Evolutionary conservation across 2,329 filamentous ascomycete species (phyloP).

Genomic region (Clonostachys solani): DNA sequence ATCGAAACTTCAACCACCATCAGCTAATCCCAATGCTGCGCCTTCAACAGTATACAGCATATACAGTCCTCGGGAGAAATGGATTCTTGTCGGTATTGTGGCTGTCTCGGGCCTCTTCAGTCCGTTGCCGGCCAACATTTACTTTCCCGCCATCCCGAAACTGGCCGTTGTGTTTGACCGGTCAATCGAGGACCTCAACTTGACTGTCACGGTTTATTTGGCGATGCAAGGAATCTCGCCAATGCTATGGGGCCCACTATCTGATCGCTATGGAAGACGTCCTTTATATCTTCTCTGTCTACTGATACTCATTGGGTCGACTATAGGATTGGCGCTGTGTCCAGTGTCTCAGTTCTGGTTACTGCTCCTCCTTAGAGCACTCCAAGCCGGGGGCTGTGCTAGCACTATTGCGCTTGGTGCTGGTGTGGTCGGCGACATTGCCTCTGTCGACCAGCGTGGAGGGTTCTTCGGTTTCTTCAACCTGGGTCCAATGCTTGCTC

Average conservation of each 20-base stretch:
- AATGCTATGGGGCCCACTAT: conserved; percentile 27
- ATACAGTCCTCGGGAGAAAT: conserved; percentile 7
- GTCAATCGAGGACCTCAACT: conserved; percentile 21
- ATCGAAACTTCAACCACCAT: too few relatives aligned
- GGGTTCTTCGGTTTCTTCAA: conserved; percentile 26
- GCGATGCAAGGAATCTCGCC: conserved; percentile 22
- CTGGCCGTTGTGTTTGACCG: conserved; percentile 16
- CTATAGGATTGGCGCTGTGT: conserved; percentile 23
- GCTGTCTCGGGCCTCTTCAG: conserved; percentile 10
- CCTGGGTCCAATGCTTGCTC: conserved; percentile 31
- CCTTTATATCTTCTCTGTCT: conserved; percentile 21
- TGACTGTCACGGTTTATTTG: conserved; percentile 23
- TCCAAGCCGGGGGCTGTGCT: conserved; percentile 24
- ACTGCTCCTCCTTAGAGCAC: conserved; percentile 18
- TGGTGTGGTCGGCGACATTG: conserved; percentile 24
- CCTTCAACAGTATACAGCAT: conserved; percentile 1
- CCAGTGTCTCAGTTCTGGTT: conserved; percentile 22
- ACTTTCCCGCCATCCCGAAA: conserved; percentile 22
- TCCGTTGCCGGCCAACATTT: conserved; percentile 25
- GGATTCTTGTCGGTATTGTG: conserved; percentile 7
- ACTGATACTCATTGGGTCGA: conserved; percentile 19
- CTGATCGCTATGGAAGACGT: conserved; percentile 22
- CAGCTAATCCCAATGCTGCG: too few relatives aligned
- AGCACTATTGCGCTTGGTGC: conserved; percentile 26
- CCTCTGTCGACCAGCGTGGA: conserved; percentile 20